Base-by-base conservation (phyloP, 1,284 basidiomycete species). In the Testicularia cyperi region DNA sequence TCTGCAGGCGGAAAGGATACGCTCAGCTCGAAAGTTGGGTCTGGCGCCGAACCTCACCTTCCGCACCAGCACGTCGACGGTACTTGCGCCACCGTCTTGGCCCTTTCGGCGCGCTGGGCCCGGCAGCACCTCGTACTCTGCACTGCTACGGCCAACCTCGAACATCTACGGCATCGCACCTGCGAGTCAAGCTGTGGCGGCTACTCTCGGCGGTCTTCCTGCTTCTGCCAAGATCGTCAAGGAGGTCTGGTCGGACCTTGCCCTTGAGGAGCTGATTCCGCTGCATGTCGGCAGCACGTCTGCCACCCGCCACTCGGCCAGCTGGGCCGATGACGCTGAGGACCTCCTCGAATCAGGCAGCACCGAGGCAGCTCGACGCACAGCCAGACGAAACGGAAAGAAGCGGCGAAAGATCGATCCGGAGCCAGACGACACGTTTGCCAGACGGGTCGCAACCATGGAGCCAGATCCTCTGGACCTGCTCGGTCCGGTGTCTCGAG, bases 191-290 rank as follows among this genome's bases (percentile, higher is more conserved):
- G 56, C 62, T 4, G 44, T 55, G 1, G 48, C 62, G 26, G 58
- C 58, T 2, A 51, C 47, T 2, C 29, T 62, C 21, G 58, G 58
- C 6, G 58, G 58, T 0, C 20, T 62, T 13, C 49, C 37, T 4
- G 48, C 47, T 3, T 43, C 41, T 2, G 31, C 44, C 30, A 64
- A 41, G 33, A 46, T 42, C 25, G 15, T 44, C 28, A 42, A 26
- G 26, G 65, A 64, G 32, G 58, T 71, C 1, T 71, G 69, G 69
- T 45, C 64, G 8, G 69, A 71, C 34, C 31, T 71, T n/a, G 66
- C 57, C 19, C 53, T 71, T 1, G 69, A 71, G 28, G 45, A 54
- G 41, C 43, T 71, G 0, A 39, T 68, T 3, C 68, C 68, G 4
- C 27, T 24, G 8, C 25, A 29, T 4, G 14, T 62, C 5, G 58